These are phyloP conservation scores for Porogramme epimiltina DNA, from an alignment of 1,284 basidiomycete genomes.

Conservation along the genomic window DNA sequence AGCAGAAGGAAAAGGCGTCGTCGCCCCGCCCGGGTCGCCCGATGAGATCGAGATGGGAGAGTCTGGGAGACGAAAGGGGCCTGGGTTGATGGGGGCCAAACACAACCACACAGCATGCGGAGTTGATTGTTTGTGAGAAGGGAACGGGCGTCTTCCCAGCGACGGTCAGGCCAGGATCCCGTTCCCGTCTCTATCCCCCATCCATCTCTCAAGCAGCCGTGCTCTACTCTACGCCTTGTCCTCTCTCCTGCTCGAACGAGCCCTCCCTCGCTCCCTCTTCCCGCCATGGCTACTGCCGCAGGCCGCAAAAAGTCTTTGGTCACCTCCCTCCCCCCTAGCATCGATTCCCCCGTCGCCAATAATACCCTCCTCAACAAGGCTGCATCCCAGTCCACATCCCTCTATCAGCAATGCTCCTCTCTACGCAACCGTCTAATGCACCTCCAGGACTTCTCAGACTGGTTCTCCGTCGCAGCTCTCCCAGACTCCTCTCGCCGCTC, in stretches of 20 bases:
- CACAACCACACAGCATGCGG: constrained; percentile 20
- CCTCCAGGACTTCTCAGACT: constrained; percentile 69
- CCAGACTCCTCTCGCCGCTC: constrained; percentile 66
- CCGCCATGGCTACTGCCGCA: constrained; percentile 64
- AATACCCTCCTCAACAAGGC: constrained; percentile 87
- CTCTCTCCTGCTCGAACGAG: constrained; percentile 11
- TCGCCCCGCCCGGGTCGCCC: no score
- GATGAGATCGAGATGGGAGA: constrained; percentile 11
- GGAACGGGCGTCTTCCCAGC: constrained; percentile 15
- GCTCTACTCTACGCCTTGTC: constrained; percentile 5
- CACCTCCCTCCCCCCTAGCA: constrained; percentile 62
- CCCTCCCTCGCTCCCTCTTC: constrained; percentile 3
- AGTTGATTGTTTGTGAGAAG: constrained; percentile 23
- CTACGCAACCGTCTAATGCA: constrained; percentile 75
- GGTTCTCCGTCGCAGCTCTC: constrained; percentile 61
- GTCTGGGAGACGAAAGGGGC: constrained; percentile 16
- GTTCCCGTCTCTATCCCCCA: constrained; percentile 20
- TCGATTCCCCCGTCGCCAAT: constrained; percentile 73
- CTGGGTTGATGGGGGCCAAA: constrained; percentile 16
- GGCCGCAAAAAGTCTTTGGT: constrained; percentile 83
- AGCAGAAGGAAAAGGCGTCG: constrained; percentile 1
- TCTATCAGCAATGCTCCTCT: constrained; percentile 86
- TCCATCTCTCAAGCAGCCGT: constrained; percentile 21
- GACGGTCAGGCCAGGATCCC: constrained; percentile 15
- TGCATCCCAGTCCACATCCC: constrained; percentile 77